A percentile compares a stretch with the other conserved stretches of the same genome.
Conservation (phyloP, 805 yeast genomes). For the Zygotorulaspora florentina region DNA sequence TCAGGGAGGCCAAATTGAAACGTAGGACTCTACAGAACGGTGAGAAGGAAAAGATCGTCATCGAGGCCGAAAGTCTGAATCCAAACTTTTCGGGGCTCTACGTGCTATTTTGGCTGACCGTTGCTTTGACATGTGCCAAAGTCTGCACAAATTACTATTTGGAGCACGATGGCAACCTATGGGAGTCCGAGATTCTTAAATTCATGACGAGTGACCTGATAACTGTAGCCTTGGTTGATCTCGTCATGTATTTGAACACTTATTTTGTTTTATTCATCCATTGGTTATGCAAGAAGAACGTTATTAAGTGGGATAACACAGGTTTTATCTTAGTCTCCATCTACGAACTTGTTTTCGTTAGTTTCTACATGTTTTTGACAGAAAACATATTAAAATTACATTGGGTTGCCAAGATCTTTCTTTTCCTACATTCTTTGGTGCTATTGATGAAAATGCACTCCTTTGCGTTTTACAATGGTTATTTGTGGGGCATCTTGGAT, state of each 20-base stretch:
- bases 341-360: constrained; percentile 52
- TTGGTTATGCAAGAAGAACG: constrained; percentile 41
- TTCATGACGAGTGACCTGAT: constrained; percentile 58
- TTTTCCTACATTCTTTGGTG: constrained; percentile 80
- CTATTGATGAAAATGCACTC: constrained; percentile 95
- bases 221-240: constrained; percentile 69
- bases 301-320: constrained; percentile 52
- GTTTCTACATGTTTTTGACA: constrained; percentile 53
- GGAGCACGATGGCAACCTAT: constrained; percentile 36
- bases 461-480: constrained; percentile 87
- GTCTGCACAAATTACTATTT: constrained; percentile 51
- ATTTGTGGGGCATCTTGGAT: constrained; percentile 60
- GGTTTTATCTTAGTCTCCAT: constrained; percentile 64
- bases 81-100: constrained; percentile 69
- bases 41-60: constrained; percentile 5
- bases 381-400: constrained; percentile 51
- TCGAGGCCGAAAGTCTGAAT: constrained; percentile 10
- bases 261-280: constrained; percentile 64
- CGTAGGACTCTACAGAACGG: background rate
- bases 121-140: constrained; percentile 51
- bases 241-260: constrained; percentile 63
- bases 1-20: constrained; percentile 13
- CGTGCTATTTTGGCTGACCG: constrained; percentile 71
- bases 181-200: constrained; percentile 50
- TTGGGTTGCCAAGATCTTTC: constrained; percentile 88